Percentiles rank a stretch among this genome's conserved stretches.
These are phyloP conservation scores for Letharia lupina DNA, from an alignment of 495 filamentous ascomycete species.

Conservation along the genomic window DNA sequence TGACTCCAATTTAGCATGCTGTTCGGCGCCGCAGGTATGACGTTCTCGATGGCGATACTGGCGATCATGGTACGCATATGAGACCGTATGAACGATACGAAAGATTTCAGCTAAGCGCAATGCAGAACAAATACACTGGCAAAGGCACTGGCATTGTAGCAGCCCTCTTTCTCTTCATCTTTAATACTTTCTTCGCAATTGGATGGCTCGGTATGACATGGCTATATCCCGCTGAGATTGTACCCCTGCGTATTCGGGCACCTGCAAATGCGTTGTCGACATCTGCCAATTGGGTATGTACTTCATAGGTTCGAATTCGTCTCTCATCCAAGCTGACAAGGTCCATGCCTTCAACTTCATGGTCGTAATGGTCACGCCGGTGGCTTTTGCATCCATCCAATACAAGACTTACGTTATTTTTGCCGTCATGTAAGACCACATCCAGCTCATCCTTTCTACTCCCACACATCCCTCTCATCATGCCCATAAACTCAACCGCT, in stretches of 20 bases:
- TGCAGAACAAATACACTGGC: constrained; percentile 29
- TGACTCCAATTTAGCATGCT: constrained; percentile 43
- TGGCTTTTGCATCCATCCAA: constrained; percentile 56
- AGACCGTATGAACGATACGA: constrained; percentile 23
- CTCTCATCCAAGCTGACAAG: neutral
- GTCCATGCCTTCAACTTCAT: constrained; percentile 39
- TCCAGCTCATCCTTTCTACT: neutral
- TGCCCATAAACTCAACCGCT: neutral
- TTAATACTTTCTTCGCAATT: constrained; percentile 69
- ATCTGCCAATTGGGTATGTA: constrained; percentile 47
- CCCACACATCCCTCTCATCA: neutral
- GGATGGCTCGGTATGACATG: constrained; percentile 73
- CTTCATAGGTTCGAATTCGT: constrained; percentile 30
- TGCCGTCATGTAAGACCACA: constrained; percentile 50
- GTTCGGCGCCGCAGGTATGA: constrained; percentile 62
- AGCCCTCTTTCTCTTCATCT: constrained; percentile 60
- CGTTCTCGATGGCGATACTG: constrained; percentile 58
- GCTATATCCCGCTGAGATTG: constrained; percentile 69
- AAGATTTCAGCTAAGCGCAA: neutral
- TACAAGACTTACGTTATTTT: constrained; percentile 75
- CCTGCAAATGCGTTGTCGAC: constrained; percentile 66
- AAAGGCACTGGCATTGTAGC: constrained; percentile 39
- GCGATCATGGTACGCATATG: constrained; percentile 27
- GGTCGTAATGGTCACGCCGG: constrained; percentile 65
- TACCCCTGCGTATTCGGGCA: constrained; percentile 62